Percentiles rank a stretch among this genome's conserved stretches.
These are phyloP conservation scores for Erodium moschatum DNA, from an alignment of 441 rosid species.

Conservation along the genomic window DNA sequence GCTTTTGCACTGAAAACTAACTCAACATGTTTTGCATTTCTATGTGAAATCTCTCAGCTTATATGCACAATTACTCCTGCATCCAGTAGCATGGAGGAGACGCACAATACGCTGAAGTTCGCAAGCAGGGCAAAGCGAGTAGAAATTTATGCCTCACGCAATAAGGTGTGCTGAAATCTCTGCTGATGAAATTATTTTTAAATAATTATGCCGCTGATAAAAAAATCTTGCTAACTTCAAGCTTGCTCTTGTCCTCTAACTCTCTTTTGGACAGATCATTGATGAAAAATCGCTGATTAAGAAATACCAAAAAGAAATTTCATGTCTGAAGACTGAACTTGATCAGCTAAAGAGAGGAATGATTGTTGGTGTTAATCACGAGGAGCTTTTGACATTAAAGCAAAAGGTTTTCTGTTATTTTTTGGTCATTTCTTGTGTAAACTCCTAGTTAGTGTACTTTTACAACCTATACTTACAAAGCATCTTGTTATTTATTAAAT, in stretches of 20 bases:
- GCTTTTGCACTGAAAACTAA: slow-evolving; percentile 8
- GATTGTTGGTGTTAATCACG: slow-evolving; percentile 79
- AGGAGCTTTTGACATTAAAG: slow-evolving; percentile 76
- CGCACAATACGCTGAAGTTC: slow-evolving; percentile 93
- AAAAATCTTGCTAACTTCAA: slow-evolving; percentile 22
- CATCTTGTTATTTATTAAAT: slow-evolving; percentile 18
- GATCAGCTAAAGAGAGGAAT: slow-evolving; percentile 79
- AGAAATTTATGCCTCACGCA: slow-evolving; percentile 92
- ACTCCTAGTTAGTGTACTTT: background rate
- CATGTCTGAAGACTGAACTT: slow-evolving; percentile 77
- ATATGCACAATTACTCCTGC: slow-evolving; percentile 99
- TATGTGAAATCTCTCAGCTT: slow-evolving; percentile 44
- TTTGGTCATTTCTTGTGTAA: background rate
- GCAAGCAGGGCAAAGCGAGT: slow-evolving; percentile 98
- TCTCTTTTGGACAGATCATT: slow-evolving; percentile 62
- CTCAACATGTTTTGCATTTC: slow-evolving; percentile 9
- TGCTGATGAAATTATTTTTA: background rate
- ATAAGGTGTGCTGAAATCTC: slow-evolving; percentile 54
- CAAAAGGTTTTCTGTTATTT: slow-evolving; percentile 53
- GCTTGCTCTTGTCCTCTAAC: slow-evolving; percentile 35
- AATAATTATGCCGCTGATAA: background rate
- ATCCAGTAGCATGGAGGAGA: slow-evolving; percentile 94
- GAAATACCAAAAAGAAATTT: slow-evolving; percentile 93
- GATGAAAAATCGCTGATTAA: slow-evolving; percentile 96
- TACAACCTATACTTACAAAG: slow-evolving; percentile 4